A percentile compares a stretch with the other conserved stretches of the same genome.
Conservation (phyloP, 805 yeast species). For the Helenozyma rhizophorensis region DNA sequence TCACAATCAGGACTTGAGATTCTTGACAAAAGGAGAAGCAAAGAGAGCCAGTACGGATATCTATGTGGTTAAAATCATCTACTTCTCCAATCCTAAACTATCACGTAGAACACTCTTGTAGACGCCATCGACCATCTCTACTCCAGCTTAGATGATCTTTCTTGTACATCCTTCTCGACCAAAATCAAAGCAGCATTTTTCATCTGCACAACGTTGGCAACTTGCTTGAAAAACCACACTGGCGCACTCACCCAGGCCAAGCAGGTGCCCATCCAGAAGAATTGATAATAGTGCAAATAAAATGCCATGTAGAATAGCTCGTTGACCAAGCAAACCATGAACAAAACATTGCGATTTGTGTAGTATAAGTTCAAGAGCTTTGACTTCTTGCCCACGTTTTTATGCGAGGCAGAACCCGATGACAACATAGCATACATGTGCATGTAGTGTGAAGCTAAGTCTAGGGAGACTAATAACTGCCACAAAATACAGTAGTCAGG, state of each 20-base stretch:
- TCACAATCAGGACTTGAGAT: slow-evolving; percentile 11
- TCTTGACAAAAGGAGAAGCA: slow-evolving; percentile 7
- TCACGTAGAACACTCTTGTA: too few relatives aligned
- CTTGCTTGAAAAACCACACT: slow-evolving; percentile 85
- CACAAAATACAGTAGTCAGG: slow-evolving; percentile 66
- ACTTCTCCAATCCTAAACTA: too few relatives aligned
- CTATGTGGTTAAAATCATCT: too few relatives aligned
- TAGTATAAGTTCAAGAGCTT: slow-evolving; percentile 80
- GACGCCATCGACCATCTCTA: too few relatives aligned
- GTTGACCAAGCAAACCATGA: slow-evolving; percentile 87
- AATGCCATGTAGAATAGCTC: slow-evolving; percentile 90
- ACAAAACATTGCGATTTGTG: slow-evolving; percentile 77
- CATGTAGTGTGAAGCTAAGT: slow-evolving; percentile 92
- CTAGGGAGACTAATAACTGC: slow-evolving; percentile 82
- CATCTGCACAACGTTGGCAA: slow-evolving; percentile 85
- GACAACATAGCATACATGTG: slow-evolving; percentile 95
- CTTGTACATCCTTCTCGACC: slow-evolving; percentile 72
- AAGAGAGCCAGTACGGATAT: slow-evolving; percentile 10
- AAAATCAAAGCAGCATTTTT: slow-evolving; percentile 76
- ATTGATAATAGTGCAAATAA: slow-evolving; percentile 68
- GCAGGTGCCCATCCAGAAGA: slow-evolving; percentile 56
- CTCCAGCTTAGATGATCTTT: slow-evolving; percentile 28
- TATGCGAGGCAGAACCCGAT: slow-evolving; percentile 78
- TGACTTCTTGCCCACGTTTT: slow-evolving; percentile 69
- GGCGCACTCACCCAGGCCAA: slow-evolving; percentile 67